phyloP scores from a whole-genome alignment of 1,284 basidiomycete genomes.

The Coniferiporia sulphurascens region DNA sequence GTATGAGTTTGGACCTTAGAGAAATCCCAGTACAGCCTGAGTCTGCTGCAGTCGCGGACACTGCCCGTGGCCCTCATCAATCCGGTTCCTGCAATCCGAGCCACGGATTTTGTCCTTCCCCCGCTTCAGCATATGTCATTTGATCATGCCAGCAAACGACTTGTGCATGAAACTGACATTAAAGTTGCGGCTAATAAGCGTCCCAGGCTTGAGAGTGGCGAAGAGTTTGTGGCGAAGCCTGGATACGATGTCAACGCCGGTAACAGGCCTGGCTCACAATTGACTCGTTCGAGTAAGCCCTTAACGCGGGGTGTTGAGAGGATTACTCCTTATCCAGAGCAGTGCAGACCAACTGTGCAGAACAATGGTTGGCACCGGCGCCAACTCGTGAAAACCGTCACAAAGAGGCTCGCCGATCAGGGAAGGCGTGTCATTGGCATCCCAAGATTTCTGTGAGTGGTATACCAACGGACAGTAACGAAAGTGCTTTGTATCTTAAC shows the following conservation, averaged over 20 bases:
- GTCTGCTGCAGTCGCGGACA: no score
- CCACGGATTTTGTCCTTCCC: neutral
- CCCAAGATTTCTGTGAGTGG: conserved; percentile 4
- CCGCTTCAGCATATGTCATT: neutral
- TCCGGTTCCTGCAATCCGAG: neutral
- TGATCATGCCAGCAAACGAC: neutral
- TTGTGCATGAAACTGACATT: neutral
- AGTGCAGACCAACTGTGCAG: neutral
- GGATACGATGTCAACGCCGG: neutral
- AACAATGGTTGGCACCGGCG: neutral
- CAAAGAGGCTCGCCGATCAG: neutral
- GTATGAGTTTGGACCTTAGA: no score
- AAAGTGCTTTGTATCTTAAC: neutral
- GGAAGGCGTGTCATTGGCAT: neutral
- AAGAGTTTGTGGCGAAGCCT: neutral
- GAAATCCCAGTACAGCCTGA: no score
- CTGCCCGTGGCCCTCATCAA: no score
- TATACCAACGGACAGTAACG: neutral
- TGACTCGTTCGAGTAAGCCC: neutral
- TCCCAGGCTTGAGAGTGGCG: neutral
- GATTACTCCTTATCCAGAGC: neutral
- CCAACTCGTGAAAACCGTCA: conserved; percentile 1
- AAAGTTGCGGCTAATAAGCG: neutral
- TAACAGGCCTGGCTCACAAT: no score
- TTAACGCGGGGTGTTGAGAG: neutral